Percentiles rank a stretch among this genome's conserved stretches.
Evolutionary conservation across 2,329 filamentous ascomycete species (phyloP).

Genomic region (Alternaria gansuensis): DNA sequence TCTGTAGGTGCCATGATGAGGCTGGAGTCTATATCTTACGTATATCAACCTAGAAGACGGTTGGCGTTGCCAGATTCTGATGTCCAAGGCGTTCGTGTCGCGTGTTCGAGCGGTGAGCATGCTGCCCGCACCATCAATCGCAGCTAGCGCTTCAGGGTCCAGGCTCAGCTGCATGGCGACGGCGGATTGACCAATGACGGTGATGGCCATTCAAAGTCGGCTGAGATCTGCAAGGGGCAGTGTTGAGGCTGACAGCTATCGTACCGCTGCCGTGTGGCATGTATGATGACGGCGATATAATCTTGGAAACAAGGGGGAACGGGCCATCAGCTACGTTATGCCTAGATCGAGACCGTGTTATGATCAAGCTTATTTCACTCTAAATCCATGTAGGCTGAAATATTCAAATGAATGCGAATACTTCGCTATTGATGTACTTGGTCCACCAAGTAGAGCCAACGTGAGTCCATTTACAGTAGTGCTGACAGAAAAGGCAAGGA

Average conservation of each 20-base stretch:
- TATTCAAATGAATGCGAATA: not conserved
- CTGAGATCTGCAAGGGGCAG: constrained; percentile 25
- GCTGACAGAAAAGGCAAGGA: not conserved
- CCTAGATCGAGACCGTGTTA: not conserved
- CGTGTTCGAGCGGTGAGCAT: constrained; percentile 40
- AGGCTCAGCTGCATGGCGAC: constrained; percentile 26
- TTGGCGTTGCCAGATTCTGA: constrained; percentile 9
- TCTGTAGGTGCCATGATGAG: constrained; percentile 40
- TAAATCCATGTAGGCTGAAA: not conserved
- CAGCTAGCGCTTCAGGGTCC: constrained; percentile 42
- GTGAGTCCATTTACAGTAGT: not conserved
- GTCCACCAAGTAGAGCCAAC: not conserved
- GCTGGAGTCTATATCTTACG: constrained; percentile 1
- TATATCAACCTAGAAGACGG: not conserved
- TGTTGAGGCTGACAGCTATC: constrained; percentile 16
- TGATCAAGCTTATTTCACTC: not conserved
- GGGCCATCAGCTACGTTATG: no score
- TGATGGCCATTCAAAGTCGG: constrained; percentile 26
- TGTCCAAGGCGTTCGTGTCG: constrained; percentile 24
- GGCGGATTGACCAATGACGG: constrained; percentile 37
- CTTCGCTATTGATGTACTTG: constrained; percentile 1
- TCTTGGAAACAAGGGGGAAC: not conserved
- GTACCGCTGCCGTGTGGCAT: constrained; percentile 13
- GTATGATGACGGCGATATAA: not conserved
- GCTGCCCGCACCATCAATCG: constrained; percentile 19